Evolutionary conservation across 345 rosid genomes (phyloP).

Genomic region (Hibiscus tridactylites): DNA sequence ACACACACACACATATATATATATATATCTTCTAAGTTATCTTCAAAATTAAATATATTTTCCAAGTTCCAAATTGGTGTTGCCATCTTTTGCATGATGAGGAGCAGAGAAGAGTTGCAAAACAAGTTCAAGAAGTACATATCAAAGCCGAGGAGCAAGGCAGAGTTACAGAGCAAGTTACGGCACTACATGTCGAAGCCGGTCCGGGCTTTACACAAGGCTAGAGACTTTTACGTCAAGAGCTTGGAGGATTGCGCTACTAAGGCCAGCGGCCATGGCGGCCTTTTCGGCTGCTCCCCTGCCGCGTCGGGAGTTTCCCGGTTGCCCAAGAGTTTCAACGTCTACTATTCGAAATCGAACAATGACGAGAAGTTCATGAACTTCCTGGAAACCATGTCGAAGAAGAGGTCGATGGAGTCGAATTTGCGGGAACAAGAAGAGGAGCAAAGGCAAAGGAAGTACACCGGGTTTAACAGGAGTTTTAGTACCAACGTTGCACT

Average conservation of each 20-base stretch:
- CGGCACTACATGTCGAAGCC: conserved; percentile 10
- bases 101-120: conserved; percentile 2
- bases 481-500: background rate
- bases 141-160: background rate
- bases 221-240: conserved; percentile 18
- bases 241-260: conserved; percentile 13
- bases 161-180: conserved; percentile 9
- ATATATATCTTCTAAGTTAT: background rate
- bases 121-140: background rate
- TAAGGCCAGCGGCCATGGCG: background rate
- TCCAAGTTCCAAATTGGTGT: background rate
- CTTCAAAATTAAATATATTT: background rate
- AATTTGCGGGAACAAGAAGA: background rate
- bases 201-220: conserved; percentile 11
- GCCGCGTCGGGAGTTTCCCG: background rate
- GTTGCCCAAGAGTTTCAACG: conserved; percentile 12
- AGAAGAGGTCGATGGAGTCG: background rate
- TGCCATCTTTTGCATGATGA: background rate
- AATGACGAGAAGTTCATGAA: background rate
- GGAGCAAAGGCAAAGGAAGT: background rate
- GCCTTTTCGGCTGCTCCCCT: background rate
- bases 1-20: background rate
- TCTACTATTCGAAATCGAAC: background rate
- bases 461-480: background rate
- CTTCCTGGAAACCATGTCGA: conserved; percentile 1